Percentiles rank a stretch among this genome's conserved stretches.
These are phyloP conservation scores for Daedaleopsis sinensis DNA, from an alignment of 768 basidiomycete genomes.

Conservation along the genomic window DNA sequence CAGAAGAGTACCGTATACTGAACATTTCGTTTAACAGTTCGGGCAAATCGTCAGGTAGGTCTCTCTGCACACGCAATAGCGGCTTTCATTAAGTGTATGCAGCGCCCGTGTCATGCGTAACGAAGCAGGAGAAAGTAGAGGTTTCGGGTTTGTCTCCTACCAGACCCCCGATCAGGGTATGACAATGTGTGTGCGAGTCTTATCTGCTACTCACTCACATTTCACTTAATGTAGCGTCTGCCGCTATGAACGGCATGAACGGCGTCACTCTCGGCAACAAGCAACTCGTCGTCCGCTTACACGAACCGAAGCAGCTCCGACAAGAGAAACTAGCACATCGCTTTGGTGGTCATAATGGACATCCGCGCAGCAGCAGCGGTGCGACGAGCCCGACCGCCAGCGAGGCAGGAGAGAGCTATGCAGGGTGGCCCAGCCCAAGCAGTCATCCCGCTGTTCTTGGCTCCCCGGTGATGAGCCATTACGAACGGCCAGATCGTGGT, in stretches of 20 bases:
- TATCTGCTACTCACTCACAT: conserved; percentile 1
- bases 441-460: conserved; percentile 52
- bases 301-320: conserved; percentile 90
- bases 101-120: conserved; percentile 94
- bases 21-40: conserved; percentile 50
- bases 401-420: conserved; percentile 77
- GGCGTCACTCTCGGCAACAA: conserved; percentile 71
- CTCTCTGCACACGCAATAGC: not conserved
- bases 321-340: conserved; percentile 86
- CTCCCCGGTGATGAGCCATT: conserved; percentile 55
- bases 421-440: conserved; percentile 77
- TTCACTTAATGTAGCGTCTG: conserved; percentile 48
- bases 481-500: conserved; percentile 63
- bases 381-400: conserved; percentile 85
- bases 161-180: conserved; percentile 83
- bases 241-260: conserved; percentile 83
- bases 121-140: conserved; percentile 77
- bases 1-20: conserved; percentile 2
- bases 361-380: conserved; percentile 79
- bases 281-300: conserved; percentile 82
- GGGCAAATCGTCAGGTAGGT: conserved; percentile 85
- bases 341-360: conserved; percentile 75
- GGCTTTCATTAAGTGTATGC: not conserved
- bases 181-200: not conserved
- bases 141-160: conserved; percentile 91